Evolutionary conservation across 2,329 filamentous ascomycete genomes (phyloP), one percentile per base, ranked within the genome.

Genomic region (Exophiala sideris): DNA sequence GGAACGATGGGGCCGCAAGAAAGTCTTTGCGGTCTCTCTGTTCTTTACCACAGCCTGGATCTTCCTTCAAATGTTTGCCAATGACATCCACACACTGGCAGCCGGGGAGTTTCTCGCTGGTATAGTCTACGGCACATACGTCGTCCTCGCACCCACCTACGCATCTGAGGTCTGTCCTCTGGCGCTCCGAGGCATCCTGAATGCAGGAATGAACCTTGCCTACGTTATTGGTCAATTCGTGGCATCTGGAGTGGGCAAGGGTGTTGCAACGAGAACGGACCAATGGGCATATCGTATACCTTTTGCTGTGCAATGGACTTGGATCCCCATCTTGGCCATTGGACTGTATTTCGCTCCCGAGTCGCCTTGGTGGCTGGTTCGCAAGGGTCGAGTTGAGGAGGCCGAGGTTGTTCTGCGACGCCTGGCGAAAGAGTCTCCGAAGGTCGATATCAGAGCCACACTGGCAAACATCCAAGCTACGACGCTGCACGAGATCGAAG

Each of bases 1-100:
- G 14, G 84, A 88, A 18, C 76, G 79, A 24, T 83, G 84, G 62
- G 83, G 83, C 14, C 85, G 85, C 65, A 76, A 82, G 14, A 82
- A 80, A 66, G 86, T 83, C 16, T 77, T 87, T 56, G 80, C 87
- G 54, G 73, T 64, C n/a, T 83, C 80, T 38, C 73, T 87, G 47
- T 65, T 74, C 33, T 76, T 62, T 66, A 83, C 68, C 68, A 58
- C 61, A 11, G 61, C 56, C 12, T 65, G 66, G 45, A 60, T 68
- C 52, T 73, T 73, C 58, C 61, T 73, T n/a, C 57, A 64, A 7
- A 73, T 74, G 63, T 74, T 74, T 48, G 70, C 72, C 0, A 59
- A 65, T 12, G 68, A 63, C 40, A 56, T 74, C 36, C 47, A 60
- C 2, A 62, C 59, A 5, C 62, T 72, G 9, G 56, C 70, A 9